Conservation (phyloP, 306 rosid species). For the Vachellia pachyceras region DNA sequence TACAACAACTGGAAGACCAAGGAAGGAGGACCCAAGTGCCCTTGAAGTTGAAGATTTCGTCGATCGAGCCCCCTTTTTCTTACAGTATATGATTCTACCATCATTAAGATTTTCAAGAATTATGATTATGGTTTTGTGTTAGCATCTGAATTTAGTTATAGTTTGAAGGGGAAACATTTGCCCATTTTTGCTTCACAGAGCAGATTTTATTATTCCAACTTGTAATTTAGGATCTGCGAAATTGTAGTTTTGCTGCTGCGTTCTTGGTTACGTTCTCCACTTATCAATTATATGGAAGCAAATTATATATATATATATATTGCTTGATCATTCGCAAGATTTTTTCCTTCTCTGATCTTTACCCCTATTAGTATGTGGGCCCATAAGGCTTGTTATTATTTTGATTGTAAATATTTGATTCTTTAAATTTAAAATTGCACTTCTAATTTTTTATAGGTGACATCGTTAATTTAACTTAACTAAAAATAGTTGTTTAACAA, state of each 20-base stretch:
- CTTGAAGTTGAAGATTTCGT: constrained; percentile 39
- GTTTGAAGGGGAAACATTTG: constrained; percentile 16
- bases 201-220: neutral
- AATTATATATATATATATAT: neutral
- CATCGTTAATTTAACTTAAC: no score
- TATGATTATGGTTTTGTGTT: neutral
- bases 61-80: no score
- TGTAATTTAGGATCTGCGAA: neutral
- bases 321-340: neutral
- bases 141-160: neutral
- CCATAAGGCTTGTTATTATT: no score
- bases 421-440: no score
- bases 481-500: no score
- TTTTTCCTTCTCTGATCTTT: neutral
- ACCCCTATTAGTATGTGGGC: no score
- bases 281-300: neutral
- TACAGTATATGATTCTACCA: no score
- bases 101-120: neutral
- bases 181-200: constrained; percentile 10
- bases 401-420: no score
- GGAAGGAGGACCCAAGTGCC: constrained; percentile 95
- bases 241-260: neutral
- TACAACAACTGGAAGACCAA: constrained; percentile 95
- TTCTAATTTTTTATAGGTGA: no score
- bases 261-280: neutral